A percentile compares a stretch with the other conserved stretches of the same genome.
These are phyloP conservation scores for Wallemia mellicola DNA, from an alignment of 1,284 basidiomycete genomes.

Conservation along the genomic window DNA sequence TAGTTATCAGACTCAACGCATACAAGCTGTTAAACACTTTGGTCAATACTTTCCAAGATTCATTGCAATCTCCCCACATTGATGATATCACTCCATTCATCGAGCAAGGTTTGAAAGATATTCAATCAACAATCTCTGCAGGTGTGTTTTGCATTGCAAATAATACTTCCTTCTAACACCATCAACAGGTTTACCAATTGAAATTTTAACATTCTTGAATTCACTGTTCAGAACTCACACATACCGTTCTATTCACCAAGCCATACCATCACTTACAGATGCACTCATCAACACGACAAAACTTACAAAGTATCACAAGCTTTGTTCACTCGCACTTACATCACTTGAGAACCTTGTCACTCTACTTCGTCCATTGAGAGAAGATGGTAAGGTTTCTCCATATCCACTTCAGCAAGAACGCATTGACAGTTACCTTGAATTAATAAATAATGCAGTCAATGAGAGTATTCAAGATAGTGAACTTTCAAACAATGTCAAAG, in stretches of 20 bases:
- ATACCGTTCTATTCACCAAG: slow-evolving; percentile 28
- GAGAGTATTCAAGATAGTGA: slow-evolving; percentile 41
- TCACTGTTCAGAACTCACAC: slow-evolving; percentile 56
- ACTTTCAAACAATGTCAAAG: slow-evolving; percentile 69
- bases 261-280: slow-evolving; percentile 31
- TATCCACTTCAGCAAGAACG: neutral
- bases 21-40: neutral
- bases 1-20: slow-evolving; percentile 40
- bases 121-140: neutral
- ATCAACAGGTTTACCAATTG: slow-evolving; percentile 42
- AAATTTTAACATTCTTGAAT: slow-evolving; percentile 52
- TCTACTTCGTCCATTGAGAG: slow-evolving; percentile 12
- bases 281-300: slow-evolving; percentile 14
- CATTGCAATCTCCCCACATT: neutral
- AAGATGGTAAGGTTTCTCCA: slow-evolving; percentile 18
- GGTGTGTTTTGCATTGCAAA: slow-evolving; percentile 10
- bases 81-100: neutral
- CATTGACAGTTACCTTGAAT: slow-evolving; percentile 19
- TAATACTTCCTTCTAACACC: slow-evolving; percentile 31
- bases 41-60: neutral
- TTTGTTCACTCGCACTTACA: neutral
- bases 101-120: neutral
- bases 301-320: slow-evolving; percentile 1
- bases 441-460: slow-evolving; percentile 42
- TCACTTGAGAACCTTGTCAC: neutral